Evolutionary conservation across 129 eudicot species (phyloP).

Genomic region (Helichrysum umbraculigerum): DNA sequence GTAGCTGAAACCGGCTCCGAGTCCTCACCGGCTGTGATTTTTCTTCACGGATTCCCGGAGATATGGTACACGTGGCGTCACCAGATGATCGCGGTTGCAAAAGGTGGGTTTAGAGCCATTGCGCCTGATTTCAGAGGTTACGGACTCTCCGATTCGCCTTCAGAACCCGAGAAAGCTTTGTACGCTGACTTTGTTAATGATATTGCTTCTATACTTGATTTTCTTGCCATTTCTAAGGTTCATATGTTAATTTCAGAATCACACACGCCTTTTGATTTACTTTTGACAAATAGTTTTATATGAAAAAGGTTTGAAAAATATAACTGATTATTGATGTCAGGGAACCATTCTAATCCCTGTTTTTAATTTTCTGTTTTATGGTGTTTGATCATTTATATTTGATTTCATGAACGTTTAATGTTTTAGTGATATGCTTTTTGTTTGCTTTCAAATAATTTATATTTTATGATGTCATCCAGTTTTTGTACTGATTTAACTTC

Average conservation of each 20-base stretch:
- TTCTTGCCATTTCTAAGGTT: constrained; percentile 33
- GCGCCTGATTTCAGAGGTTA: constrained; percentile 40
- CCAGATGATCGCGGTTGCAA: constrained; percentile 34
- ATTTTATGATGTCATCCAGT: too few species aligned
- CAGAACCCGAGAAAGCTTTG: constrained; percentile 22
- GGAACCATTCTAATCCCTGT: too few species aligned
- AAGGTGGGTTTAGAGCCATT: constrained; percentile 26
- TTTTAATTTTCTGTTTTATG: too few species aligned
- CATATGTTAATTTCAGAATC: background rate
- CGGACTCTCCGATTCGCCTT: constrained; percentile 31
- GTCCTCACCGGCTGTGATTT: background rate
- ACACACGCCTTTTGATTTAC: background rate
- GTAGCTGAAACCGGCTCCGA: constrained; percentile 4
- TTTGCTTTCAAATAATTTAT: too few species aligned
- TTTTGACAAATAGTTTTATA: too few species aligned
- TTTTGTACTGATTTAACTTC: too few species aligned
- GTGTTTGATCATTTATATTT: too few species aligned
- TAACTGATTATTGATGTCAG: too few species aligned
- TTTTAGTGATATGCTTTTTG: too few species aligned
- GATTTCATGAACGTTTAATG: too few species aligned
- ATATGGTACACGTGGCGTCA: constrained; percentile 36
- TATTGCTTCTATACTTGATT: constrained; percentile 19
- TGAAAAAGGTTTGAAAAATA: too few species aligned
- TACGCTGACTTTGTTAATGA: constrained; percentile 21
- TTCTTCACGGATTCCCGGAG: constrained; percentile 39